phyloP scores from a whole-genome alignment of 805 yeast genomes.

The Wickerhamiella alocasiicola region DNA sequence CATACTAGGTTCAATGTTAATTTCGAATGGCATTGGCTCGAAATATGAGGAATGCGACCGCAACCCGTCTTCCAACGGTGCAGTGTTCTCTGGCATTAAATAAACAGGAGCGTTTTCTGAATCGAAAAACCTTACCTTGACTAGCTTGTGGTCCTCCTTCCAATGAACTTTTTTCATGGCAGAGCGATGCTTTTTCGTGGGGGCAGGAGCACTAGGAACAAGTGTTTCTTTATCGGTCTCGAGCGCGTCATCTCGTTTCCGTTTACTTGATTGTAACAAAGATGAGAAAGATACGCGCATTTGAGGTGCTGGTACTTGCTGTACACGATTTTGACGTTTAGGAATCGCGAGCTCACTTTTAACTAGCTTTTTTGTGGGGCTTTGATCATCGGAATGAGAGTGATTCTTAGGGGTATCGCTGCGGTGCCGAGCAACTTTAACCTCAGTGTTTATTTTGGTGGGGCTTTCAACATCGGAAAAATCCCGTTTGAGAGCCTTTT shows the following conservation, averaged over 20 bases:
- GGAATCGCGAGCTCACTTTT: constrained; percentile 5
- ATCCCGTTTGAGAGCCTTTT: no score
- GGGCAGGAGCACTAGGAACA: no score
- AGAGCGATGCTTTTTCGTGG: constrained; percentile 14
- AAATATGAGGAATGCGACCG: neutral
- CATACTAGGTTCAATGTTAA: neutral
- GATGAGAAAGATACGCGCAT: neutral
- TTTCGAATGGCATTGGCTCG: neutral
- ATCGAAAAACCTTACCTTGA: constrained; percentile 24
- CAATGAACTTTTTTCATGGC: constrained; percentile 25
- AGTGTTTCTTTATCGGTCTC: constrained; percentile 1
- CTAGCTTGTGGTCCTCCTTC: constrained; percentile 25
- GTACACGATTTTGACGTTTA: constrained; percentile 1
- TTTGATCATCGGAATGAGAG: neutral
- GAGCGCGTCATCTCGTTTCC: neutral
- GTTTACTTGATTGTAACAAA: neutral
- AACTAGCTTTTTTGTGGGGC: neutral
- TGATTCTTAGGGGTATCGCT: neutral
- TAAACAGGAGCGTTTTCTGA: constrained; percentile 17
- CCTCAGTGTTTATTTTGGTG: neutral
- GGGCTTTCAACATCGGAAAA: neutral
- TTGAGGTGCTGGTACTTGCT: neutral
- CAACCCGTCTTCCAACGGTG: constrained; percentile 18
- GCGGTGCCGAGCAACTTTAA: neutral
- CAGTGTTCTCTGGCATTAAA: constrained; percentile 11